These are phyloP conservation scores for Beauveria asiatica DNA, from an alignment of 2,329 filamentous ascomycete genomes.

Conservation along the genomic window DNA sequence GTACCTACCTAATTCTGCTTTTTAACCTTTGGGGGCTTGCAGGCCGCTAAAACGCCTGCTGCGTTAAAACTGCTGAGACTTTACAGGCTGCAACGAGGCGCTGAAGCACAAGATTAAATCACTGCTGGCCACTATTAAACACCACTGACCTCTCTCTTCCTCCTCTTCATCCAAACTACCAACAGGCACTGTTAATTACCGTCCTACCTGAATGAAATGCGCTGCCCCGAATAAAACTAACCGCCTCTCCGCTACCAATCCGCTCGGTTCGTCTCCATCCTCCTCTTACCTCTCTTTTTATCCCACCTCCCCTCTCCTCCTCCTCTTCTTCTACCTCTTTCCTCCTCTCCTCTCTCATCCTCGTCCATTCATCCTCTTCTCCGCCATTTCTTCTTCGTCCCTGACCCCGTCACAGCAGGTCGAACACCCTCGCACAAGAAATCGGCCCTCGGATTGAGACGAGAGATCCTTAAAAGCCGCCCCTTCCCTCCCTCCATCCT, in stretches of 20 bases:
- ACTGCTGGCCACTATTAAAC: no score
- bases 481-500: conserved; percentile 8
- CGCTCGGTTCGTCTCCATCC: conserved; percentile 40
- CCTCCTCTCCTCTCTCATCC: conserved; percentile 21
- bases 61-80: no score
- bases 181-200: no score
- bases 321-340: conserved; percentile 36
- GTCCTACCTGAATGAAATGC: no score
- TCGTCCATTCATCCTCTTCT: conserved; percentile 46
- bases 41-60: no score
- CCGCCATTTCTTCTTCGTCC: conserved; percentile 36
- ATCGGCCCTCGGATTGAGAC: conserved; percentile 19
- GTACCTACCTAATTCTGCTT: no score
- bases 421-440: conserved; percentile 19
- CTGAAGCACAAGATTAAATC: no score
- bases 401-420: conserved; percentile 29
- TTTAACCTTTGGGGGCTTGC: no score
- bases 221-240: conserved; percentile 11
- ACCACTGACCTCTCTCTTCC: no score
- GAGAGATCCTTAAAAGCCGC: conserved; percentile 7
- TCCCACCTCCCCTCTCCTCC: conserved; percentile 37
- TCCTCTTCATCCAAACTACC: no score
- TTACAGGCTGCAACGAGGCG: no score
- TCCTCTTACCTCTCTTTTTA: conserved; percentile 42
- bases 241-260: conserved; percentile 8